Evolutionary conservation across 805 yeast species (phyloP).

Genomic region (Kockiozyma suomiensis): DNA sequence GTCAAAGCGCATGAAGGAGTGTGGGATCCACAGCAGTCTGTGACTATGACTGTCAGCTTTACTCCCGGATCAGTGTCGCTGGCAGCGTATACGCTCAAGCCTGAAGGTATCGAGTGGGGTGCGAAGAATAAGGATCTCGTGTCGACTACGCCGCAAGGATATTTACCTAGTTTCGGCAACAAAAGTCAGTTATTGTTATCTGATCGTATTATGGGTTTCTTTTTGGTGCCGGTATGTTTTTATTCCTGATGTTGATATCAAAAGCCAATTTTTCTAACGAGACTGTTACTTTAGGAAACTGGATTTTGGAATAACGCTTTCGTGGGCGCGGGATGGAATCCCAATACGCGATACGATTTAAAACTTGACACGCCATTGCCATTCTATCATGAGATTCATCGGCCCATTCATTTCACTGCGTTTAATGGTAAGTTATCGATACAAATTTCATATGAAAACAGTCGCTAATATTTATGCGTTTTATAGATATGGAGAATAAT

Average conservation of each 20-base stretch:
- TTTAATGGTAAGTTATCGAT: slow-evolving; percentile 51
- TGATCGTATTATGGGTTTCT: slow-evolving; percentile 75
- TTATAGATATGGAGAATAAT: slow-evolving; percentile 27
- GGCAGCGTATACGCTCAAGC: slow-evolving; percentile 61
- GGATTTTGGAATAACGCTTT: slow-evolving; percentile 90
- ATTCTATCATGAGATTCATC: slow-evolving; percentile 82
- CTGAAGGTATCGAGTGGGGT: slow-evolving; percentile 83
- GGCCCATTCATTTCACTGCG: slow-evolving; percentile 82
- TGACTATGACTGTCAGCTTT: slow-evolving; percentile 67
- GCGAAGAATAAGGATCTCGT: slow-evolving; percentile 56
- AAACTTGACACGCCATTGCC: slow-evolving; percentile 78
- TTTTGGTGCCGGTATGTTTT: slow-evolving; percentile 65
- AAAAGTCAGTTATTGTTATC: slow-evolving; percentile 73
- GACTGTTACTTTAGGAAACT: slow-evolving; percentile 52
- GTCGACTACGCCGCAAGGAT: slow-evolving; percentile 67
- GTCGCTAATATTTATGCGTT: background rate
- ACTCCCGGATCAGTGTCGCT: slow-evolving; percentile 85
- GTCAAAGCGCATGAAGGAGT: slow-evolving; percentile 40
- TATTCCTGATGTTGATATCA: too few species aligned
- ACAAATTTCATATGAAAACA: background rate
- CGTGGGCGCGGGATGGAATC: slow-evolving; percentile 80
- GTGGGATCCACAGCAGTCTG: slow-evolving; percentile 50
- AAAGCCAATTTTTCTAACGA: too few species aligned
- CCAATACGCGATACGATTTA: slow-evolving; percentile 59
- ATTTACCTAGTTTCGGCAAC: slow-evolving; percentile 58